Evolutionary conservation across 2,329 filamentous ascomycete species (phyloP).

Genomic region (Aspergillus candidus): DNA sequence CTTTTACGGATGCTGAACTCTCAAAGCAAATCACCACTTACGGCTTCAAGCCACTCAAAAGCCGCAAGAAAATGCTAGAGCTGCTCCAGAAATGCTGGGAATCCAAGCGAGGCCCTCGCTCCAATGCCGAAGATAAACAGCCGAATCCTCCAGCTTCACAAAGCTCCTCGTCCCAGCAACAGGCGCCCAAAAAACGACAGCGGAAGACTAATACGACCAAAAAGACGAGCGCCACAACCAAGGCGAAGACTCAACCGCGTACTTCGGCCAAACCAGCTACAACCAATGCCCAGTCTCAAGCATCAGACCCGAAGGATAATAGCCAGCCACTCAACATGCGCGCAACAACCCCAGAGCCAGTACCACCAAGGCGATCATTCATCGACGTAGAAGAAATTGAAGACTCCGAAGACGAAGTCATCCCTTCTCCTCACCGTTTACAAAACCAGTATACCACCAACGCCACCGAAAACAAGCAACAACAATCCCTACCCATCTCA

Average conservation of each 20-base stretch:
- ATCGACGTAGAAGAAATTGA: slow-evolving; percentile 33
- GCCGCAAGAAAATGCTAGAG: slow-evolving; percentile 62
- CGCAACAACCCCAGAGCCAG: not conserved
- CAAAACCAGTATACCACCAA: slow-evolving; percentile 14
- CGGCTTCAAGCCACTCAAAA: slow-evolving; percentile 68
- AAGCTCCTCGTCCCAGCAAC: not conserved
- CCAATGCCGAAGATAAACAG: slow-evolving; percentile 19
- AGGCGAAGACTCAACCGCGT: not conserved
- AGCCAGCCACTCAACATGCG: not conserved
- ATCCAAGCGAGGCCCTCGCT: slow-evolving; percentile 43
- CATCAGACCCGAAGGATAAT: not conserved
- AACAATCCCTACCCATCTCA: slow-evolving; percentile 9
- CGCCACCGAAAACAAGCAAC: not conserved
- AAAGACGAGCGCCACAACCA: slow-evolving; percentile 10
- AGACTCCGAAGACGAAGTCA: slow-evolving; percentile 32
- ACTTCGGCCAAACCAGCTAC: too few relatives aligned
- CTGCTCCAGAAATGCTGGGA: slow-evolving; percentile 66
- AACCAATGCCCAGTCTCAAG: not conserved
- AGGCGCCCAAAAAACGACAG: not conserved
- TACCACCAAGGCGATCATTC: slow-evolving; percentile 11
- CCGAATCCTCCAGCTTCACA: not conserved
- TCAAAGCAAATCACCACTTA: slow-evolving; percentile 57
- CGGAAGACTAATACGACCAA: not conserved
- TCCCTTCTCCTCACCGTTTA: slow-evolving; percentile 21
- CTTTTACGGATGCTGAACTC: slow-evolving; percentile 58